Conservation (phyloP, 768 basidiomycete species). For the Brasilioporus rufonigricans region DNA sequence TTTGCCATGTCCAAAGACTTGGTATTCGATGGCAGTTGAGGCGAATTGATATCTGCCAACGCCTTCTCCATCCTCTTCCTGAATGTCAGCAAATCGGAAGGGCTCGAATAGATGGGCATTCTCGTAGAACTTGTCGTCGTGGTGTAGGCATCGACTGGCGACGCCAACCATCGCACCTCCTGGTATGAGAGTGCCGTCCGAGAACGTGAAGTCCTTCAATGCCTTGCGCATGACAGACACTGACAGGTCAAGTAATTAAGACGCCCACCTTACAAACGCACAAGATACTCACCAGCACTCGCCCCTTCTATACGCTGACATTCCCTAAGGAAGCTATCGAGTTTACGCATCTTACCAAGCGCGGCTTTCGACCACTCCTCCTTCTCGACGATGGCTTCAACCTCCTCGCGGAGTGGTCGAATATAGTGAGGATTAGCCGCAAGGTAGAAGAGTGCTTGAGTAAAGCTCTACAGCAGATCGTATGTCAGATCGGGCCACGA, state of each 20-base stretch:
- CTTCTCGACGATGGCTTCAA: not conserved
- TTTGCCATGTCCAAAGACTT: not conserved
- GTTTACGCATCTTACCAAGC: not conserved
- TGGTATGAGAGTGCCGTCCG: not conserved
- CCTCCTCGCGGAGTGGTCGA: not conserved
- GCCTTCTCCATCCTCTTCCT: not conserved
- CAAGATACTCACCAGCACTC: not conserved
- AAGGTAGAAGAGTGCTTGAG: not conserved
- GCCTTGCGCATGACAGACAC: not conserved
- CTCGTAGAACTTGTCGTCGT: not conserved
- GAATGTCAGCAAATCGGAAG: not conserved
- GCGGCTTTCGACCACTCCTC: too few species aligned
- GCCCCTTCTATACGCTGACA: not conserved
- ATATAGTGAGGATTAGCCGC: not conserved
- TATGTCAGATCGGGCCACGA: not conserved
- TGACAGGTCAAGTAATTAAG: not conserved
- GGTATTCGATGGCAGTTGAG: not conserved
- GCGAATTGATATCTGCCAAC: not conserved
- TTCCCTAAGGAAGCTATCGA: not conserved
- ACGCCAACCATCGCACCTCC: not conserved
- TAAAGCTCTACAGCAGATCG: not conserved
- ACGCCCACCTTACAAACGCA: not conserved
- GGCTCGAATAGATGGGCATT: not conserved
- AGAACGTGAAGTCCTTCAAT: not conserved
- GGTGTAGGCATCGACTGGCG: not conserved